Percentiles rank a stretch among this genome's conserved stretches.
Evolutionary conservation across 2,329 filamentous ascomycete genomes (phyloP).

Genomic region (Microdochium nivale): DNA sequence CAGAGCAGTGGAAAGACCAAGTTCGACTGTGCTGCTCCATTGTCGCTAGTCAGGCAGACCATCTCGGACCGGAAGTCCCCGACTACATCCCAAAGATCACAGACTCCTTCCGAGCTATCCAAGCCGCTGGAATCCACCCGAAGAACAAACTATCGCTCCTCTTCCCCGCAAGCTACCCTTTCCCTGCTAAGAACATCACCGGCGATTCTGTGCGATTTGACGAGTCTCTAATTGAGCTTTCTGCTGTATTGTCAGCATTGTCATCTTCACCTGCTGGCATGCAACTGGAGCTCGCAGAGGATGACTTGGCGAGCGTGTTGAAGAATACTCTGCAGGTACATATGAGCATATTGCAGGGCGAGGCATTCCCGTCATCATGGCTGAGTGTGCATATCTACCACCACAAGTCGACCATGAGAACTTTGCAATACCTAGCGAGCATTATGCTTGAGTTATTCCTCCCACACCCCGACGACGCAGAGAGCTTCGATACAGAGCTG

Average conservation of each 20-base stretch:
- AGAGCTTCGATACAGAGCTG: conserved; percentile 83
- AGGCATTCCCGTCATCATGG: conserved; percentile 85
- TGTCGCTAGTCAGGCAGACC: conserved; percentile 73
- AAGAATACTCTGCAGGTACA: conserved; percentile 76
- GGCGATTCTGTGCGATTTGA: conserved; percentile 57
- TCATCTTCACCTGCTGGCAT: conserved; percentile 67
- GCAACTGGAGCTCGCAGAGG: conserved; percentile 64
- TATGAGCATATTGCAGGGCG: conserved; percentile 80
- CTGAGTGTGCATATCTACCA: conserved; percentile 89
- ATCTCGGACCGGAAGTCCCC: conserved; percentile 72
- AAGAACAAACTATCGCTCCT: conserved; percentile 72
- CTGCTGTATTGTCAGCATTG: conserved; percentile 75
- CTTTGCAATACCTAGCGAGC: conserved; percentile 71
- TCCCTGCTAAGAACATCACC: conserved; percentile 63
- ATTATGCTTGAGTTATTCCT: conserved; percentile 78
- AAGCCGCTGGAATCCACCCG: conserved; percentile 40
- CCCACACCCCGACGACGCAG: conserved; percentile 83
- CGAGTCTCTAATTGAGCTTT: conserved; percentile 81
- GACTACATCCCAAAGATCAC: conserved; percentile 88
- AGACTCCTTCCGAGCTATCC: conserved; percentile 76
- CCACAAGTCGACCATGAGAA: conserved; percentile 81
- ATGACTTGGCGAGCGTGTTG: conserved; percentile 66
- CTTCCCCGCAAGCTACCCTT: conserved; percentile 86
- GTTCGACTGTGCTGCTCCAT: conserved; percentile 90
- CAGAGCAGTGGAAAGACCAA: conserved; percentile 84